These are phyloP conservation scores for Protomyces inundatus DNA, from an alignment of 1,139 yeast species.

Conservation along the genomic window DNA sequence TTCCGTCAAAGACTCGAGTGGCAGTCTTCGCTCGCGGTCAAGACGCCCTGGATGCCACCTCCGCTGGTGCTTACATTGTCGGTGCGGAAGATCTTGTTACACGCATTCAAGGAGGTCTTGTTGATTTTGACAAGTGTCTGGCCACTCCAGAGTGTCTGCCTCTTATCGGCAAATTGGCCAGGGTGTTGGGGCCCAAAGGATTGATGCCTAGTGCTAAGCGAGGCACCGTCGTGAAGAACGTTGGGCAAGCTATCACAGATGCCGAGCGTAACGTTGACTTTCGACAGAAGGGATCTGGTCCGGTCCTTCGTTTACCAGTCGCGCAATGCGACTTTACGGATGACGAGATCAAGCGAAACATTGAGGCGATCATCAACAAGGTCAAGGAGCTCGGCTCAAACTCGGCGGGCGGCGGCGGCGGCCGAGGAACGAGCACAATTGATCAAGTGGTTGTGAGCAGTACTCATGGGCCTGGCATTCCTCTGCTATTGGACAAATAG, in stretches of 20 bases:
- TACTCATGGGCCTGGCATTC: conserved; percentile 73
- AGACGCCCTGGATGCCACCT: conserved; percentile 20
- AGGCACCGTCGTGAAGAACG: conserved; percentile 74
- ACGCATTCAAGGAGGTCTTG: conserved; percentile 51
- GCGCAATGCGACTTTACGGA: conserved; percentile 59
- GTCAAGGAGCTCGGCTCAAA: conserved; percentile 41
- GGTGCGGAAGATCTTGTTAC: conserved; percentile 29
- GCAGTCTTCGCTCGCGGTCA: conserved; percentile 29
- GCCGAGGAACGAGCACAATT: conserved; percentile 63
- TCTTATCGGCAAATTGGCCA: conserved; percentile 60
- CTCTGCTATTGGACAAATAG: not conserved
- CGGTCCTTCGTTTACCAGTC: conserved; percentile 16
- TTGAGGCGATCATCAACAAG: conserved; percentile 60
- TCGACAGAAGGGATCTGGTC: conserved; percentile 53
- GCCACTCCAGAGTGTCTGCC: conserved; percentile 78
- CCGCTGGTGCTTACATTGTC: conserved; percentile 27
- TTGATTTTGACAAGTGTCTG: conserved; percentile 69
- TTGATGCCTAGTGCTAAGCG: conserved; percentile 82
- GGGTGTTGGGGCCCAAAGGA: conserved; percentile 80
- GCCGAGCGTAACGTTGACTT: conserved; percentile 58
- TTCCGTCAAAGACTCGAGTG: conserved; percentile 17
- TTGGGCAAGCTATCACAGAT: conserved; percentile 42
- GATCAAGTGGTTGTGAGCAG: conserved; percentile 67
- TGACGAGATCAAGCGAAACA: conserved; percentile 64
- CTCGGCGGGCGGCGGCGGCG: conserved; percentile 44